Conservation (phyloP, 768 basidiomycete species). For the Punctularia strigosozonata region DNA sequence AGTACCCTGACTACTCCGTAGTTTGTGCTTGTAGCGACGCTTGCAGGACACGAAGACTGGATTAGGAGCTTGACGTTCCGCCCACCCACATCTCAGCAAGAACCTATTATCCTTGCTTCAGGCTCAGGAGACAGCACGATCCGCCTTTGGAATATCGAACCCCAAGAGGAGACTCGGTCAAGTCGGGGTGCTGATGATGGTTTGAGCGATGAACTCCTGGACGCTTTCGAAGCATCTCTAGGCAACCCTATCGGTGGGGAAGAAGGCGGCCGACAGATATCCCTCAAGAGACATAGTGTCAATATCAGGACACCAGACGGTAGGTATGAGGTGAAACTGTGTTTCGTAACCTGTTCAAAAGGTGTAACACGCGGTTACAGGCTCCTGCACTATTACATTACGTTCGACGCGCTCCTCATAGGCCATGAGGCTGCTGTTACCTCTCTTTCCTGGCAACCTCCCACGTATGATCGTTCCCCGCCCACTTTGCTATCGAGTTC, state of each 20-base stretch:
- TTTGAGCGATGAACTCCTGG: slow-evolving; percentile 65
- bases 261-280: slow-evolving; percentile 78
- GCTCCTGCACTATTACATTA: slow-evolving; percentile 54
- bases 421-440: slow-evolving; percentile 96
- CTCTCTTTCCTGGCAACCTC: slow-evolving; percentile 72
- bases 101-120: slow-evolving; percentile 70
- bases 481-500: slow-evolving; percentile 82
- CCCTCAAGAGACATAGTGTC: slow-evolving; percentile 75
- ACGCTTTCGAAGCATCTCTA: slow-evolving; percentile 79
- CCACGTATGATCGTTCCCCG: slow-evolving; percentile 9
- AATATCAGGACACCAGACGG: slow-evolving; percentile 43
- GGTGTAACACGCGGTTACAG: slow-evolving; percentile 16
- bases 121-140: slow-evolving; percentile 94
- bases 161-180: slow-evolving; percentile 15
- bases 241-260: slow-evolving; percentile 58
- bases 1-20: slow-evolving; percentile 11
- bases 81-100: slow-evolving; percentile 16
- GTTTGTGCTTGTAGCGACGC: slow-evolving; percentile 48
- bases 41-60: slow-evolving; percentile 95
- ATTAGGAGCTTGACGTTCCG: slow-evolving; percentile 70
- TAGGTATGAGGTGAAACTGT: slow-evolving; percentile 13
- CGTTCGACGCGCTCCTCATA: slow-evolving; percentile 86
- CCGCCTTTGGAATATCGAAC: slow-evolving; percentile 81
- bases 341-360: background rate
- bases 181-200: slow-evolving; percentile 10